A percentile compares a stretch with the other conserved stretches of the same genome.
phyloP scores from a whole-genome alignment of 1,139 yeast species.

The Wickerhamiella pararugosa region DNA sequence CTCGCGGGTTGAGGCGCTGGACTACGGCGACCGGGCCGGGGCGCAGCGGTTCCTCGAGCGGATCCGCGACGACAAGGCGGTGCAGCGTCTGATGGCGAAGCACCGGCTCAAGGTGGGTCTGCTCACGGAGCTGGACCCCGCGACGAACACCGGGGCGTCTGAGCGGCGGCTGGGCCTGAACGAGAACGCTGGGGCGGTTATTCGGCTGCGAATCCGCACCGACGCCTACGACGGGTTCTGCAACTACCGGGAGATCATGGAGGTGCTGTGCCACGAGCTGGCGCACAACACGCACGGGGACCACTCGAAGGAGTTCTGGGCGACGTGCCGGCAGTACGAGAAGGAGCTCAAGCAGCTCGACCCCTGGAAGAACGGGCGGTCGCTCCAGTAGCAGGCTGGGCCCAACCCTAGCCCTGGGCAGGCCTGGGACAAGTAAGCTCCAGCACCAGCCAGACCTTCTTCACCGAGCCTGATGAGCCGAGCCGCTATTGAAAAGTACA shows the following conservation, averaged over 20 bases:
- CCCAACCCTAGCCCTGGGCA: no score
- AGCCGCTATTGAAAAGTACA: slow-evolving; percentile 26
- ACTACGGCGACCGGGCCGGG: slow-evolving; percentile 20
- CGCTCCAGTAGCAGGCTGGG: no score
- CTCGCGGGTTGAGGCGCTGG: slow-evolving; percentile 22
- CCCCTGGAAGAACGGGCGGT: slow-evolving; percentile 18
- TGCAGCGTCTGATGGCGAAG: slow-evolving; percentile 25
- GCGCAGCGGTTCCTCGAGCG: slow-evolving; percentile 22
- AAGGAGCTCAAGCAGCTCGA: slow-evolving; percentile 24
- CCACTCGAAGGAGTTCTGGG: slow-evolving; percentile 27
- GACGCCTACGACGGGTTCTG: slow-evolving; percentile 29
- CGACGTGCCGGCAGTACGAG: slow-evolving; percentile 23
- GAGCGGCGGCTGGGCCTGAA: slow-evolving; percentile 24
- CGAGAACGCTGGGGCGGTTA: slow-evolving; percentile 25
- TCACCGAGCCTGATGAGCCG: slow-evolving; percentile 7
- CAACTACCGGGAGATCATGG: slow-evolving; percentile 23
- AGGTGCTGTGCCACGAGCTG: slow-evolving; percentile 28
- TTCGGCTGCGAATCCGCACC: slow-evolving; percentile 27
- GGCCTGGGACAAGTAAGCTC: no score
- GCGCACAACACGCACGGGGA: slow-evolving; percentile 27
- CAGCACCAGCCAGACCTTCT: no score
- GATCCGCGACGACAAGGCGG: slow-evolving; percentile 25
- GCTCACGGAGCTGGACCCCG: slow-evolving; percentile 29
- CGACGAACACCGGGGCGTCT: slow-evolving; percentile 23
- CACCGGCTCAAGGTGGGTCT: slow-evolving; percentile 25